phyloP scores from a whole-genome alignment of 306 rosid species.

The Parietaria judaica region DNA sequence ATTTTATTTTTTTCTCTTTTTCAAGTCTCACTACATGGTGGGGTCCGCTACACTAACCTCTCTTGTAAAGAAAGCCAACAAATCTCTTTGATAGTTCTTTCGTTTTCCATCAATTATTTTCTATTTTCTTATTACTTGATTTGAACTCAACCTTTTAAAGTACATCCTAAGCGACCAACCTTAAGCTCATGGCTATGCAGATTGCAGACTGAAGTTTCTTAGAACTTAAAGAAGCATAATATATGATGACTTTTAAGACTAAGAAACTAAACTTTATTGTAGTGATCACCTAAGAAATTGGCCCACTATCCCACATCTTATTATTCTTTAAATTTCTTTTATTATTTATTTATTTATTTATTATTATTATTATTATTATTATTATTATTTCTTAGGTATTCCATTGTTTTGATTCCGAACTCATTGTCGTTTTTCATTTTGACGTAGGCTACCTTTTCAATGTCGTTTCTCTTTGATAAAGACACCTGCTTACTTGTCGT shows the following conservation, averaged over 20 bases:
- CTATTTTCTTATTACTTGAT: slow-evolving; percentile 41
- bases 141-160: slow-evolving; percentile 60
- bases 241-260: slow-evolving; percentile 48
- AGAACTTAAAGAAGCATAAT: slow-evolving; percentile 36
- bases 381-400: too few relatives aligned
- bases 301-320: too few relatives aligned
- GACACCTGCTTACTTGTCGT: too few relatives aligned
- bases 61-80: slow-evolving; percentile 48
- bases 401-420: too few relatives aligned
- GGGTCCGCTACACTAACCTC: slow-evolving; percentile 48
- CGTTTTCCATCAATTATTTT: slow-evolving; percentile 11
- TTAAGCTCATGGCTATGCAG: slow-evolving; percentile 20
- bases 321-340: too few relatives aligned
- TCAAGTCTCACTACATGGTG: slow-evolving; percentile 13
- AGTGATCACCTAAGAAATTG: too few relatives aligned
- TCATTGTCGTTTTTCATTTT: too few relatives aligned
- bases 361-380: too few relatives aligned
- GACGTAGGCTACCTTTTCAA: too few relatives aligned
- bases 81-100: slow-evolving; percentile 8
- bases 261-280: not conserved
- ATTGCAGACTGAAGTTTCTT: slow-evolving; percentile 47
- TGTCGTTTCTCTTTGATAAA: too few relatives aligned
- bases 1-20: not conserved
- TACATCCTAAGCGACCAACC: slow-evolving; percentile 49
- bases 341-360: too few relatives aligned